Base-by-base conservation (phyloP, 768 basidiomycete species). In the Russula ochroleuca region DNA sequence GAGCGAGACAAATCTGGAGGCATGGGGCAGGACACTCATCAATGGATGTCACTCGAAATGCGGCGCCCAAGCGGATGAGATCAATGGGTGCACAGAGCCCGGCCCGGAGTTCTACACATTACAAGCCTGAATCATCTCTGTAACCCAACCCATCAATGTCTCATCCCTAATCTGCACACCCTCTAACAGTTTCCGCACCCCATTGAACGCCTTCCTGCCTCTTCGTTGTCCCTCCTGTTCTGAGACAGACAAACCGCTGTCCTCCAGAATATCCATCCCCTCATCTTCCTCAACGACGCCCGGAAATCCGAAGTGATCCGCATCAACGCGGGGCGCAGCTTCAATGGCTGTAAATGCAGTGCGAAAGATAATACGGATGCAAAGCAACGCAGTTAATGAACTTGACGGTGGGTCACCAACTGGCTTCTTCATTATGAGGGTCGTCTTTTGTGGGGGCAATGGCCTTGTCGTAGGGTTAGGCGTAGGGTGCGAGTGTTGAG, bases 231-330 rank as follows among this genome's bases (percentile, higher is more conserved):
- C 89, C 71, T 92, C 89, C 57, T 72, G 76, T 64, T 87, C 88
- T 38, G 75, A 77, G 13, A 71, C 75, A 14, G 68, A 69, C 1
- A 53, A 63, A 17, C 59, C 69, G 54, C 60, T 64, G 28, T 69
- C 67, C 58, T 74, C 69, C 31, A 67, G n/a, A 7, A 62, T 73
- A 55, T 84, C 83, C 59, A 81, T 80, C 19, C 87, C 90, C n/a
- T 85, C 88, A n/a, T 82, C 80, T 23, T 89, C 90, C 65, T 92
- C 88, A 41, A 91, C 77, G 23, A 91, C 59, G 0, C 88, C 92
- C 6, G 94, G 94, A 73, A 96, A 92, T 0, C 94, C 94, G 73
- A 94, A 96, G 67, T 91, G 89, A 62, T 95, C 92, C 23, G 83
- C 87, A 70, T 91, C 88, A 2, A 80, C 85, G 31, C 89, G 81